Evolutionary conservation across 306 rosid species (phyloP).

Genomic region (Potentilla sterilis): DNA sequence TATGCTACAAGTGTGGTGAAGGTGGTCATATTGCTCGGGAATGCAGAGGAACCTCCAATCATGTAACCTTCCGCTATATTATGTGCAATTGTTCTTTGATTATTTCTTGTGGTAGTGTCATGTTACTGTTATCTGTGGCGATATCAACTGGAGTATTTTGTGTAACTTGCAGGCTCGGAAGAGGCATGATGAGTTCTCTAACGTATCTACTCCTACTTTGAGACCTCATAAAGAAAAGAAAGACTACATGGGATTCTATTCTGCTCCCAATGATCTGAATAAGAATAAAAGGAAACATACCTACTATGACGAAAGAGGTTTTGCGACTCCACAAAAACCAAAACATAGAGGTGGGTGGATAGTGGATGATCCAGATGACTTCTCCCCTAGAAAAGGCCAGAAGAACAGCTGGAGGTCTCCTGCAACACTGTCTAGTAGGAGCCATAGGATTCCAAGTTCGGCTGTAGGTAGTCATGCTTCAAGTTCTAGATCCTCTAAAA

Average conservation of each 20-base stretch:
- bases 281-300: constrained; percentile 46
- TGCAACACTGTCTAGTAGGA: constrained; percentile 40
- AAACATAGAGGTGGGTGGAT: constrained; percentile 55
- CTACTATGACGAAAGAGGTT: constrained; percentile 37
- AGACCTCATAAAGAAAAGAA: constrained; percentile 44
- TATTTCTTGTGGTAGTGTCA: not conserved
- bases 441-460: constrained; percentile 17
- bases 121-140: not conserved
- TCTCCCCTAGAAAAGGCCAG: constrained; percentile 30
- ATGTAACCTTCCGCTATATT: constrained; percentile 33
- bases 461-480: constrained; percentile 38
- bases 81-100: not conserved
- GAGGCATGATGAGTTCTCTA: constrained; percentile 42
- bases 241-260: constrained; percentile 40
- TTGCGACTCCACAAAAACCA: constrained; percentile 40
- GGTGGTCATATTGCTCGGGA: constrained; percentile 95
- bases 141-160: not conserved
- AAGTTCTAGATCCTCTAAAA: constrained; percentile 33
- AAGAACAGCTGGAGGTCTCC: constrained; percentile 38
- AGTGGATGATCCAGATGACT: constrained; percentile 44
- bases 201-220: constrained; percentile 32
- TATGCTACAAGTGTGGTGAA: constrained; percentile 78
- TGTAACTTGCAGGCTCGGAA: constrained; percentile 44
- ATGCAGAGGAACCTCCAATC: constrained; percentile 42
- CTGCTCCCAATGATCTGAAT: constrained; percentile 54